Evolutionary conservation across 306 rosid genomes (phyloP).

Genomic region (Vigna hirtella): DNA sequence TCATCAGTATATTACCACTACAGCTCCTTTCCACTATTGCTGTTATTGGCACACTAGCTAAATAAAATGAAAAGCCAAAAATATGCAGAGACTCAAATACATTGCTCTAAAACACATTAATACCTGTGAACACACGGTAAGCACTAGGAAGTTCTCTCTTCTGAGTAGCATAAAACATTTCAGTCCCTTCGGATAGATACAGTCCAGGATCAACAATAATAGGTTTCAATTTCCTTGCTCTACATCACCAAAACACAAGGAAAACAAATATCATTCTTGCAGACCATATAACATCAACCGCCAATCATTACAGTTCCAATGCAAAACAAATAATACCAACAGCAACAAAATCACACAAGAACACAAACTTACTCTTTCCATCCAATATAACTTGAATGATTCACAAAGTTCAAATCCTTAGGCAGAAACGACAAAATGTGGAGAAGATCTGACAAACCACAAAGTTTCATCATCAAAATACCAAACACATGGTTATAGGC

Average conservation of each 20-base stretch:
- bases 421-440: conserved; percentile 93
- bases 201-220: conserved; percentile 94
- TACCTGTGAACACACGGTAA: conserved; percentile 82
- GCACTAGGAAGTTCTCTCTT: conserved; percentile 90
- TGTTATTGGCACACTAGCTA: neutral
- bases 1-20: neutral
- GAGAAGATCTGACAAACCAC: conserved; percentile 73
- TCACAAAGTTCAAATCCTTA: conserved; percentile 84
- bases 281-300: conserved; percentile 15
- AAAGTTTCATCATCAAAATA: conserved; percentile 43
- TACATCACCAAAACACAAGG: conserved; percentile 45
- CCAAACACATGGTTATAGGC: neutral
- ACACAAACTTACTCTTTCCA: conserved; percentile 89
- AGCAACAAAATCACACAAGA: neutral
- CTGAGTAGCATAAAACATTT: conserved; percentile 91
- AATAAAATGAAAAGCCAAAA: conserved; percentile 23
- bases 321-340: conserved; percentile 1
- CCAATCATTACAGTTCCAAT: neutral
- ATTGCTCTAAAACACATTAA: neutral
- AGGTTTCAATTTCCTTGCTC: conserved; percentile 78
- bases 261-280: conserved; percentile 20
- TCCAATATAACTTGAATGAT: conserved; percentile 94
- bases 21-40: neutral
- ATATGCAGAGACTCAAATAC: neutral
- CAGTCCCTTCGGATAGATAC: conserved; percentile 83